Percentiles rank a stretch among this genome's conserved stretches.
These are phyloP conservation scores for Alternaria sp. DNA, from an alignment of 2,329 filamentous ascomycete genomes.

Conservation along the genomic window DNA sequence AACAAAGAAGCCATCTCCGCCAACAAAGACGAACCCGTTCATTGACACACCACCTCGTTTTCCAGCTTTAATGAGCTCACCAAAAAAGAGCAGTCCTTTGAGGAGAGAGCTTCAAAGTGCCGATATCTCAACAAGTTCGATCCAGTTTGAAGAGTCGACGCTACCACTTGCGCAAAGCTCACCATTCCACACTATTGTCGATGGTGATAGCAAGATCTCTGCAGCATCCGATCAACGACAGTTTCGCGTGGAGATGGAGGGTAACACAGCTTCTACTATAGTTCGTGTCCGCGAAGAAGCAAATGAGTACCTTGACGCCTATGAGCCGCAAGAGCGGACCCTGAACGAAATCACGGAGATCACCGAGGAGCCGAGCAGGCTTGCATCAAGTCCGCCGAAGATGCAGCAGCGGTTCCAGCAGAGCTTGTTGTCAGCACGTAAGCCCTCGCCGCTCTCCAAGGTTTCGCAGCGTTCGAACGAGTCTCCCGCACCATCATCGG, in stretches of 20 bases:
- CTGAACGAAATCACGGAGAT: constrained; percentile 46
- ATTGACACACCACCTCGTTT: constrained; percentile 44
- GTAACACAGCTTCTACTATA: constrained; percentile 35
- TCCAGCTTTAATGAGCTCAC: constrained; percentile 33
- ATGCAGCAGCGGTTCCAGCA: constrained; percentile 25
- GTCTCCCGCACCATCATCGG: not conserved
- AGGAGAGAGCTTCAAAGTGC: constrained; percentile 39
- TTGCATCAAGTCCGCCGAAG: constrained; percentile 35
- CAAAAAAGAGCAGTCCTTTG: constrained; percentile 47
- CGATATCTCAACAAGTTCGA: constrained; percentile 34
- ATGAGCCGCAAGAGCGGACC: constrained; percentile 42
- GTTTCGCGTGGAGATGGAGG: constrained; percentile 42
- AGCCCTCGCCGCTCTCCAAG: constrained; percentile 20
- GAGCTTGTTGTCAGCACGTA: constrained; percentile 28
- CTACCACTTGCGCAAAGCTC: constrained; percentile 44
- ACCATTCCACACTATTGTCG: constrained; percentile 43
- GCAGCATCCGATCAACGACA: constrained; percentile 45
- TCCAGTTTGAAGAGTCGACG: constrained; percentile 36
- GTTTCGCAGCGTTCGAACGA: constrained; percentile 5
- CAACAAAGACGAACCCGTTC: constrained; percentile 39
- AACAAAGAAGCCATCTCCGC: constrained; percentile 22
- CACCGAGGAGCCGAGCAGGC: constrained; percentile 45
- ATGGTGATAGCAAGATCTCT: constrained; percentile 35
- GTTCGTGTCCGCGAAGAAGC: constrained; percentile 44
- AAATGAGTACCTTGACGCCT: constrained; percentile 45